Conservation (phyloP, 202 grass and related monocot species). For the Elaeis oleifera region DNA sequence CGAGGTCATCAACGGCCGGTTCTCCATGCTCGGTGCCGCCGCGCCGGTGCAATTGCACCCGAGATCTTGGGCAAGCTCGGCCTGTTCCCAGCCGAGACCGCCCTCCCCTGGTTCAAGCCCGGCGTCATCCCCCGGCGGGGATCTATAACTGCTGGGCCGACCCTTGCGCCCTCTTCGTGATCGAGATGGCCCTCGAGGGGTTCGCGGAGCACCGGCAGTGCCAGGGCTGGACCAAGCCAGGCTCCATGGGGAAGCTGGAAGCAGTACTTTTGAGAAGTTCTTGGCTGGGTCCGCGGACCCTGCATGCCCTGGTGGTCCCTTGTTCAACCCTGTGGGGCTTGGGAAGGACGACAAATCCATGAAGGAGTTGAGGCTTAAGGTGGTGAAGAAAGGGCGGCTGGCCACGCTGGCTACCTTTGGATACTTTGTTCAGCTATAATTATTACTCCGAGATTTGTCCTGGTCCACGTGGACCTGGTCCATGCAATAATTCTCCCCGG, state of each 20-base stretch:
- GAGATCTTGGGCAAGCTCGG: constrained; percentile 69
- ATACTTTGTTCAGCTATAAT: constrained; percentile 16
- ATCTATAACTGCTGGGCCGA: too few relatives aligned
- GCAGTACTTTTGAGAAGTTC: constrained; percentile 90
- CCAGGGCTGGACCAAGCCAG: constrained; percentile 82
- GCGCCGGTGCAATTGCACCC: constrained; percentile 48
- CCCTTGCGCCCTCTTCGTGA: constrained; percentile 46
- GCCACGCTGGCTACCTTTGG: constrained; percentile 78
- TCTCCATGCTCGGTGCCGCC: constrained; percentile 64
- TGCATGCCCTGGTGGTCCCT: constrained; percentile 59
- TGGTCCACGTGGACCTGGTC: too few relatives aligned
- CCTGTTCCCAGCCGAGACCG: constrained; percentile 62
- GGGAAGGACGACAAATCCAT: constrained; percentile 73
- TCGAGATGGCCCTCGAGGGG: constrained; percentile 80
- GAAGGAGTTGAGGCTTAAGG: constrained; percentile 72
- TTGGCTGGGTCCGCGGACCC: constrained; percentile 76
- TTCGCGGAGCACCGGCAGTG: constrained; percentile 91
- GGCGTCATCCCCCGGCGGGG: constrained; percentile 52
- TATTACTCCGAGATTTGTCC: too few relatives aligned
- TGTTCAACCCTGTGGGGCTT: constrained; percentile 86
- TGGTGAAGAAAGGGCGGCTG: constrained; percentile 68
- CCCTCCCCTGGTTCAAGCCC: constrained; percentile 78
- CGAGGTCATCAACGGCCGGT: constrained; percentile 85
- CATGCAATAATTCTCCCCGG: too few relatives aligned
- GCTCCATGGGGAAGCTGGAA: constrained; percentile 52